phyloP scores from a whole-genome alignment of 306 rosid species.

The Trifolium subterraneum region DNA sequence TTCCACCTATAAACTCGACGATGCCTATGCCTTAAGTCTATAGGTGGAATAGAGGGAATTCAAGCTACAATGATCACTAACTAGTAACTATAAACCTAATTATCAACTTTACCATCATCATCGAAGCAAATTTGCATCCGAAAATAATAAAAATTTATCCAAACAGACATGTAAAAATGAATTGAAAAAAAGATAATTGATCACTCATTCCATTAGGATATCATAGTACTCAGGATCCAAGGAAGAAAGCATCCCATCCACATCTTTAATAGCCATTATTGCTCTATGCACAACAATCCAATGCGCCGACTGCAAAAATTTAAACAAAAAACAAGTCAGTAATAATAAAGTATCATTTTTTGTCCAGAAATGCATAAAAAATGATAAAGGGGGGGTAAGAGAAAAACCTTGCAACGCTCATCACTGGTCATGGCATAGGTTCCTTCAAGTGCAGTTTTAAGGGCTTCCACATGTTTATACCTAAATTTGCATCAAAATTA shows the following conservation, averaged over 20 bases:
- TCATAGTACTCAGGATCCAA: slow-evolving; percentile 99
- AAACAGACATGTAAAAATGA: slow-evolving; percentile 6
- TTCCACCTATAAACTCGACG: no score
- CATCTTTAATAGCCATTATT: slow-evolving; percentile 93
- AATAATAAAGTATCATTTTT: background rate
- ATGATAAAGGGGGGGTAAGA: background rate
- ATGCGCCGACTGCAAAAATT: slow-evolving; percentile 74
- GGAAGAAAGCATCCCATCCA: slow-evolving; percentile 91
- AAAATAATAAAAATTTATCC: background rate
- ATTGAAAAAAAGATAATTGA: slow-evolving; percentile 10
- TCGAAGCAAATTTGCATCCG: background rate
- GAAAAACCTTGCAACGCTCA: slow-evolving; percentile 90
- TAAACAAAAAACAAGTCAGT: background rate
- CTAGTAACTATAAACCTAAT: slow-evolving; percentile 10
- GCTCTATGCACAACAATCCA: slow-evolving; percentile 98
- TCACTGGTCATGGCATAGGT: slow-evolving; percentile 82
- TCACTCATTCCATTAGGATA: slow-evolving; percentile 87
- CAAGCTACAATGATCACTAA: slow-evolving; percentile 19
- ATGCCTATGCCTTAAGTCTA: slow-evolving; percentile 1
- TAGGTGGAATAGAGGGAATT: slow-evolving; percentile 9
- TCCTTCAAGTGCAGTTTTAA: slow-evolving; percentile 97
- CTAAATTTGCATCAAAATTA: slow-evolving; percentile 46
- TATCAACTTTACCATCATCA: background rate
- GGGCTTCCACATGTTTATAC: slow-evolving; percentile 84
- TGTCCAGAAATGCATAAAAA: background rate